Evolutionary conservation across 805 yeast genomes (phyloP), one percentile per base, ranked within the genome.

Genomic region (Ogataea pini): DNA sequence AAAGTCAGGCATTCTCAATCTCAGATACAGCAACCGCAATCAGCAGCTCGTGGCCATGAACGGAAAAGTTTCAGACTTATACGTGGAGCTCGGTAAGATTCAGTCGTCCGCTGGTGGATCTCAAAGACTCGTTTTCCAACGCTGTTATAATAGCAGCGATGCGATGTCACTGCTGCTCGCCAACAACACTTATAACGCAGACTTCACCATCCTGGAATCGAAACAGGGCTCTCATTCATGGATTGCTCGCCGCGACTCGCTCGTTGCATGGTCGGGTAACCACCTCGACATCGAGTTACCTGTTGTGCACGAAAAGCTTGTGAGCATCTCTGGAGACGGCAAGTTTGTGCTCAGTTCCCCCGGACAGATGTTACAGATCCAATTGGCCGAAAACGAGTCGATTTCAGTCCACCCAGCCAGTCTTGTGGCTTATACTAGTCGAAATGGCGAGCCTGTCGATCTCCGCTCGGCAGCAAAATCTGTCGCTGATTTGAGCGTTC

Each of bases 211-310:
- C 1, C 49, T 74, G 2, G 62, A 68, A 4, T 48, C 69, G 3
- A 54, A 57, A 8, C n/a, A 27, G 5, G 53, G 54, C 13, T 42
- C 46, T 1, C 57, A 56, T 10, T 36, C 49, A 13, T 76, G 80
- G 80, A 57, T 57, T 6, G 61, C 76, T 14, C 69, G 64, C 27
- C 67, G 68, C 40, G 62, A 65, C 12, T 62, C 62, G 44, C 50
- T 77, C 9, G 63, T 76, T 10, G 78, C 80, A 5, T 77, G 81
- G 81, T 64, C 76, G 0, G 80, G 79, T 0, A 70, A 65, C 42
- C 59, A 64, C 39, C 52, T 74, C 17, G 52, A 63, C 25, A 31
- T 62, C 24, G 43, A 41, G 4, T 17, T 47, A 12, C 39, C 49
- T 0, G 34, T 33, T 0, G 46, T 34, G n/a, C 25, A 45, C 16